Conservation (phyloP, 176 grass and related monocot genomes). For the Oryza longistaminata region DNA sequence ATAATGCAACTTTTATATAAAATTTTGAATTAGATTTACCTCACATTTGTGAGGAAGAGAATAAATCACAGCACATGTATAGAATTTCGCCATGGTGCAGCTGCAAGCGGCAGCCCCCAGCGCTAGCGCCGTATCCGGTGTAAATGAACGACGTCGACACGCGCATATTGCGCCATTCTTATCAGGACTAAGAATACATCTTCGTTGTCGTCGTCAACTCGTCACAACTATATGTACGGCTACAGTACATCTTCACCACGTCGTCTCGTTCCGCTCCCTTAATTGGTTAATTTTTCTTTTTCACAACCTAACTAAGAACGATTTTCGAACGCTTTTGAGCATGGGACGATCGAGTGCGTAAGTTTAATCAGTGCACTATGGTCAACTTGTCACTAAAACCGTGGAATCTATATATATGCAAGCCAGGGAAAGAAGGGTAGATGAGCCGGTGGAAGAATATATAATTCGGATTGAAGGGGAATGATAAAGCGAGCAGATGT, state of each 20-base stretch:
- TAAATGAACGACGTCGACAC: not conserved
- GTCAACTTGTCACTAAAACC: not conserved
- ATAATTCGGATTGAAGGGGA: not conserved
- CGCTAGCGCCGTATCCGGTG: not conserved
- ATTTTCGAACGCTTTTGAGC: not conserved
- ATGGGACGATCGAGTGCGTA: not conserved
- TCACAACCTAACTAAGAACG: not conserved
- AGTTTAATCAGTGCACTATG: not conserved
- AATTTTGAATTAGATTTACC: too few relatives aligned
- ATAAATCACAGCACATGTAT: too few relatives aligned
- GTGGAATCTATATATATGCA: not conserved
- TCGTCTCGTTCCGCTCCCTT: not conserved
- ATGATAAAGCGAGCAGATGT: not conserved
- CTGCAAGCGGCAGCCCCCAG: too few relatives aligned
- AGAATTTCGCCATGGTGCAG: not conserved
- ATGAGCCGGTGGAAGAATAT: not conserved
- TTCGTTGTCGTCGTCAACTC: not conserved
- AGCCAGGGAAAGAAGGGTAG: not conserved
- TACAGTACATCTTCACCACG: not conserved
- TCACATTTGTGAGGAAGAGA: too few relatives aligned
- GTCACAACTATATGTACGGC: too few relatives aligned
- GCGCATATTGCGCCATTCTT: not conserved
- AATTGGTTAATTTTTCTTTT: not conserved
- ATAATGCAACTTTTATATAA: too few relatives aligned
- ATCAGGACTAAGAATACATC: too few relatives aligned